Evolutionary conservation across 2,329 filamentous ascomycete species (phyloP).

Genomic region (Fusarium sarcochroum): DNA sequence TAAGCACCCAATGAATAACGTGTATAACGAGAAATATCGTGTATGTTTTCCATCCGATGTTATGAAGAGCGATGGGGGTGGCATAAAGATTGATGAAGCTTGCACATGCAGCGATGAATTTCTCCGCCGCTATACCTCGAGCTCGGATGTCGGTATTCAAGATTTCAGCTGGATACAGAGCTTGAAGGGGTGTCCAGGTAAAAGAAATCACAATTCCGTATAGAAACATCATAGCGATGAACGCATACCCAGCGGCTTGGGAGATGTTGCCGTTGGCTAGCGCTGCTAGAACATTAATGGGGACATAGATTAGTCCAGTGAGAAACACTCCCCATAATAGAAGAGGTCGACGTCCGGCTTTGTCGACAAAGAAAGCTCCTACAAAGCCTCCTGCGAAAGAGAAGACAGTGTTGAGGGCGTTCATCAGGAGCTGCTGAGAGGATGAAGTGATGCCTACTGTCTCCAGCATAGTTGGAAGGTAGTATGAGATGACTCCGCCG

Average conservation of each 20-base stretch:
- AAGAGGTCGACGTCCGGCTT: conserved; percentile 1
- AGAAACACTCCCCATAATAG: conserved; percentile 12
- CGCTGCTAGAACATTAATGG: conserved; percentile 11
- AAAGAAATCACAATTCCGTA: conserved; percentile 11
- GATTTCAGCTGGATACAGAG: conserved; percentile 1
- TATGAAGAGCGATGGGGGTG: conserved; percentile 3
- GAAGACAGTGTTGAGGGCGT: conserved; percentile 4
- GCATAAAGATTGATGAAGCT: conserved; percentile 17
- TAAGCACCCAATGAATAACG: conserved; percentile 6
- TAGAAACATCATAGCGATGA: conserved; percentile 12
- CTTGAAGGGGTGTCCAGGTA: conserved; percentile 15
- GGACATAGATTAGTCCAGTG: conserved; percentile 13
- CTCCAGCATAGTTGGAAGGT: conserved; percentile 8
- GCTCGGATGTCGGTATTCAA: conserved; percentile 11
- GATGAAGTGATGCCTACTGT: conserved; percentile 11
- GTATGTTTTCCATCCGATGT: conserved; percentile 10
- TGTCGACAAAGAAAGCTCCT: conserved; percentile 2
- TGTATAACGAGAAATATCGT: conserved; percentile 8
- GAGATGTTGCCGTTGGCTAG: neutral
- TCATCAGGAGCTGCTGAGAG: conserved; percentile 9
- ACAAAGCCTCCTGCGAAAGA: neutral
- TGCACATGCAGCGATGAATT: conserved; percentile 3
- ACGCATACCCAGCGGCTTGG: neutral
- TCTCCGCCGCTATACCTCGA: conserved; percentile 4
- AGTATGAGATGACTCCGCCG: conserved; percentile 5